These are phyloP conservation scores for Globisporangium iwayamae DNA, from an alignment of 352 stramenopile species.

Conservation along the genomic window DNA sequence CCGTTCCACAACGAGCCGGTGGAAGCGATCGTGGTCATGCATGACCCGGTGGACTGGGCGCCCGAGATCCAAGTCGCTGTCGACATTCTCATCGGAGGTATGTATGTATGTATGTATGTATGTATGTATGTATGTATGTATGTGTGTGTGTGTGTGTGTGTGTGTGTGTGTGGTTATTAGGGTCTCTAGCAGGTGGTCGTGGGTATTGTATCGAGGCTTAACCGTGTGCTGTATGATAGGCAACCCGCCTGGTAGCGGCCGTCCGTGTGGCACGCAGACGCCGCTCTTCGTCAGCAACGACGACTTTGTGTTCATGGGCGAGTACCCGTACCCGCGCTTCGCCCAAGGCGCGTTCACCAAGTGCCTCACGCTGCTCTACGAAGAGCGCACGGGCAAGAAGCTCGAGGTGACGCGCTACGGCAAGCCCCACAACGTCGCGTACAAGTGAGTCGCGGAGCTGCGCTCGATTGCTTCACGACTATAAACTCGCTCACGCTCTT, in stretches of 20 bases:
- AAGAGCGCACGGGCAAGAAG: constrained; percentile 54
- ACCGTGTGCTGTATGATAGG: constrained; percentile 19
- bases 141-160: no score
- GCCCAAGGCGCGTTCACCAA: constrained; percentile 81
- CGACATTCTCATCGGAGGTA: constrained; percentile 81
- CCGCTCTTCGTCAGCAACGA: constrained; percentile 84
- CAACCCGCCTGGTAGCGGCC: constrained; percentile 60
- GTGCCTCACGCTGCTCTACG: constrained; percentile 71
- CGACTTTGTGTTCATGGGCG: constrained; percentile 86
- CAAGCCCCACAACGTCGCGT: constrained; percentile 82
- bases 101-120: background rate
- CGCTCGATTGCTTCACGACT: background rate
- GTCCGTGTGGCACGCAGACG: constrained; percentile 49
- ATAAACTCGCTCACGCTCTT: background rate
- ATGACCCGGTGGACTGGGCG: constrained; percentile 88
- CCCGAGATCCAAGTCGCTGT: constrained; percentile 86
- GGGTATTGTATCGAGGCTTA: background rate
- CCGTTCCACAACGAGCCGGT: constrained; percentile 69
- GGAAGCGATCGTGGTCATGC: constrained; percentile 87
- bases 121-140: no score
- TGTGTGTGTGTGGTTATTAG: background rate
- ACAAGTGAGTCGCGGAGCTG: constrained; percentile 49
- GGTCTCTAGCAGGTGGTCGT: background rate
- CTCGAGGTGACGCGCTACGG: constrained; percentile 79
- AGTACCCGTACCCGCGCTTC: constrained; percentile 80